phyloP scores from a whole-genome alignment of 23 red algal genomes.

The Pyropia yezoensis region DNA sequence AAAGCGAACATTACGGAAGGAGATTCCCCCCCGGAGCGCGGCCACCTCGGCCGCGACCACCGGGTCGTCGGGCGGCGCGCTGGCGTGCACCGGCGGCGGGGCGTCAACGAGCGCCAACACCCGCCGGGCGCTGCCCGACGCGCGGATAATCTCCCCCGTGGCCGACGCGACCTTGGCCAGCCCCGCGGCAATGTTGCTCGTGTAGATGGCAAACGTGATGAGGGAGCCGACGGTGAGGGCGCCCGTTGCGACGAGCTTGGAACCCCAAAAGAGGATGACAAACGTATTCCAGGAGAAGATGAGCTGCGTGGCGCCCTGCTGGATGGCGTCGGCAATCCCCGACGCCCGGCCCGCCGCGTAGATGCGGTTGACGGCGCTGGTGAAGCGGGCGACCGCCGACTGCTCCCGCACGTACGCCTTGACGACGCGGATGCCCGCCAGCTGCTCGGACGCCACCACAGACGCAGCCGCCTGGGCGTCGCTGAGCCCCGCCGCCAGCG shows the following conservation, averaged over 20 bases:
- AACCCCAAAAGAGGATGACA: constrained; percentile 4
- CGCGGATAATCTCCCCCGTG: constrained; percentile 3
- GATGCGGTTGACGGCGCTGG: neutral
- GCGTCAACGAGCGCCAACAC: neutral
- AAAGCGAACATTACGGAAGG: constrained; percentile 44
- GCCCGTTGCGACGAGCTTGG: constrained; percentile 1
- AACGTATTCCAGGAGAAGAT: constrained; percentile 4
- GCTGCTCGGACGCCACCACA: neutral
- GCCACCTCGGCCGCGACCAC: too few species aligned
- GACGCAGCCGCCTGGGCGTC: neutral
- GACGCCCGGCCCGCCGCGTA: neutral
- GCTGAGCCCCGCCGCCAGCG: constrained; percentile 5
- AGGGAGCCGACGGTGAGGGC: constrained; percentile 1
- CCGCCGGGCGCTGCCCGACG: neutral
- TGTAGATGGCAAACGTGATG: constrained; percentile 9
- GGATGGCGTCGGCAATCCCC: constrained; percentile 6
- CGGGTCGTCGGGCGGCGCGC: too few species aligned
- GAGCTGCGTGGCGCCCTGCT: neutral
- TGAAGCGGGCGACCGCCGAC: neutral
- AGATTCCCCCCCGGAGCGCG: constrained; percentile 10
- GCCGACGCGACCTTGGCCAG: constrained; percentile 4
- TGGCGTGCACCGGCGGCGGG: too few species aligned
- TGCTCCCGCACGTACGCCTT: constrained; percentile 7
- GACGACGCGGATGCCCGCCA: constrained; percentile 10
- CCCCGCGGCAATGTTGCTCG: constrained; percentile 5